Conservation (phyloP, 352 stramenopile genomes). For the Pythium brassicae region DNA sequence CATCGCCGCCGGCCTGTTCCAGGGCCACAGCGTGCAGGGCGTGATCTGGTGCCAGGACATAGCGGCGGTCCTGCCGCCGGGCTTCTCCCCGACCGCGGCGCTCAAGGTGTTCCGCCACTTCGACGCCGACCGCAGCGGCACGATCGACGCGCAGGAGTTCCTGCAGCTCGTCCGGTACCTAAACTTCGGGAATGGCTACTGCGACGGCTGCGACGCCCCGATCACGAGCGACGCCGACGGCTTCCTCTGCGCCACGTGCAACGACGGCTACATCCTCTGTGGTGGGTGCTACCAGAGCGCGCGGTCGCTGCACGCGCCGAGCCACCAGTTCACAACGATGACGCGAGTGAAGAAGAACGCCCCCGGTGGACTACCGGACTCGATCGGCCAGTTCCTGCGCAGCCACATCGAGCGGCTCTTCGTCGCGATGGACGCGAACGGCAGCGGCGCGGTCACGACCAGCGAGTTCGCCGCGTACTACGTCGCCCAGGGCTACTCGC, state of each 20-base stretch:
- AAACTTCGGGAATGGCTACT: conserved; percentile 41
- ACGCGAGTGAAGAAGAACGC: too few relatives aligned
- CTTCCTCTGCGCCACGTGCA: conserved; percentile 7
- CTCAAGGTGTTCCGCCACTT: conserved; percentile 27
- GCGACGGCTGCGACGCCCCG: conserved; percentile 30
- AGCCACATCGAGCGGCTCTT: too few relatives aligned
- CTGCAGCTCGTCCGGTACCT: conserved; percentile 34
- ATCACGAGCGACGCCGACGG: conserved; percentile 6
- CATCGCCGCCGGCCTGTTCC: background rate
- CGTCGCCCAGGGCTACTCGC: too few relatives aligned
- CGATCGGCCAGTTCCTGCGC: too few relatives aligned
- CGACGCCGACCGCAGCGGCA: conserved; percentile 20
- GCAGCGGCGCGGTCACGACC: too few relatives aligned
- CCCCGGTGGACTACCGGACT: too few relatives aligned
- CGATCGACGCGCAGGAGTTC: conserved; percentile 31
- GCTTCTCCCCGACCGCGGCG: conserved; percentile 27
- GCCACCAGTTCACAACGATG: too few relatives aligned
- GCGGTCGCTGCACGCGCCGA: too few relatives aligned
- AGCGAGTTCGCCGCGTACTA: too few relatives aligned
- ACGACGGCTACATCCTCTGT: background rate
- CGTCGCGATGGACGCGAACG: too few relatives aligned
- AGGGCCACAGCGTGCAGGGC: conserved; percentile 1
- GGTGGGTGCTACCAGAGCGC: too few relatives aligned
- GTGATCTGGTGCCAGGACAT: conserved; percentile 30
- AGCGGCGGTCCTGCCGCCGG: conserved; percentile 21